Conservation (phyloP, 2,329 filamentous ascomycete genomes). For the Aspergillus ruber region DNA sequence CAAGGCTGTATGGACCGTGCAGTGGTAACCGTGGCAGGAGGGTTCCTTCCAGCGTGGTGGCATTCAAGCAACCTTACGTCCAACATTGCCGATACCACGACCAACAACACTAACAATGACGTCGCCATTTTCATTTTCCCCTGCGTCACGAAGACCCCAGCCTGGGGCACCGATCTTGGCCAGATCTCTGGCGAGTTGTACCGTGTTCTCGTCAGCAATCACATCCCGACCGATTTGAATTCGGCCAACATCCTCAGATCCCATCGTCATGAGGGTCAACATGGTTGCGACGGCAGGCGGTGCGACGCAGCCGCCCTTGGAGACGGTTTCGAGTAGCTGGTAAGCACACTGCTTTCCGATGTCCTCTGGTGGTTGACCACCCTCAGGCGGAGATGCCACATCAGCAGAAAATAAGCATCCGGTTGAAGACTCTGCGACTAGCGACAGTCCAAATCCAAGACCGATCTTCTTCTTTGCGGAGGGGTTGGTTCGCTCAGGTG, state of each 20-base stretch:
- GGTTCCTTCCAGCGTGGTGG: not conserved
- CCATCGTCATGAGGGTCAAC: conserved; percentile 93
- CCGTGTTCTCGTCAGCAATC: conserved; percentile 70
- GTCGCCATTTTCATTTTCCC: conserved; percentile 58
- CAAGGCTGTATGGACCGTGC: not conserved
- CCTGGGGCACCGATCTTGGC: conserved; percentile 82
- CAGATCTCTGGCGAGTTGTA: conserved; percentile 76
- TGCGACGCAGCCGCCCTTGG: conserved; percentile 74
- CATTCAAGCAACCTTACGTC: conserved; percentile 70
- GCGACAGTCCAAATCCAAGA: conserved; percentile 81
- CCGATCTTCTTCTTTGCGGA: conserved; percentile 58
- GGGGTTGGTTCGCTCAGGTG: conserved; percentile 61
- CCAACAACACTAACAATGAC: conserved; percentile 89
- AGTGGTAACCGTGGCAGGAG: not conserved
- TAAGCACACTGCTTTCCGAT: conserved; percentile 82
- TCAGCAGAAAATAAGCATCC: conserved; percentile 87
- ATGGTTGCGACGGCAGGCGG: conserved; percentile 66
- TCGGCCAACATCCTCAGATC: conserved; percentile 87
- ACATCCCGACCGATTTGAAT: conserved; percentile 75
- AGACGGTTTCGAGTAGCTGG: conserved; percentile 78
- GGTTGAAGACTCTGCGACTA: conserved; percentile 88
- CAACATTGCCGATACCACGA: conserved; percentile 87
- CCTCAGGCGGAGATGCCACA: conserved; percentile 63
- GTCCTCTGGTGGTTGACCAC: conserved; percentile 82
- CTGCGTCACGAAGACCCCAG: conserved; percentile 79